Evolutionary conservation across 805 yeast genomes (phyloP).

Genomic region (Kodamaea restingae): DNA sequence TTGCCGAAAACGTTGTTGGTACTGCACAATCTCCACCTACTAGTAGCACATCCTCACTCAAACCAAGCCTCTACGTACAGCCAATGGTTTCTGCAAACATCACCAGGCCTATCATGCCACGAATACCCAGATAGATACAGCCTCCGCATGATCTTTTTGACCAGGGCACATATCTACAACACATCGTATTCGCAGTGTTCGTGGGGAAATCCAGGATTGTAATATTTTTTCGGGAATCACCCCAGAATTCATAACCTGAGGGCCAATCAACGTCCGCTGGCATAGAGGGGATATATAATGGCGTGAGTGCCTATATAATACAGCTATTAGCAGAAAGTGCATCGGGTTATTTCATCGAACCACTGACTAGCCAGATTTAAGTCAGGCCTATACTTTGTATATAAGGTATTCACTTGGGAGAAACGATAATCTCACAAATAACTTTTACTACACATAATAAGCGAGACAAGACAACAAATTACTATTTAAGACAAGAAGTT

Average conservation of each 20-base stretch:
- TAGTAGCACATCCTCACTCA: too few species aligned
- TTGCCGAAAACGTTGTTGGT: too few species aligned
- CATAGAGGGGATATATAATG: conserved; percentile 1
- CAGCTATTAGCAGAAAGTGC: not conserved
- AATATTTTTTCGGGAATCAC: conserved; percentile 7
- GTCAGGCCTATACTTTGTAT: too few species aligned
- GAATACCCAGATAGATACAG: too few species aligned
- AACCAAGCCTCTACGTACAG: too few species aligned
- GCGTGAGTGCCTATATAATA: not conserved
- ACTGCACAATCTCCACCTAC: too few species aligned
- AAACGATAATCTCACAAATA: not conserved
- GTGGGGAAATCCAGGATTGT: conserved; percentile 1
- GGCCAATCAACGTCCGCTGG: conserved; percentile 3
- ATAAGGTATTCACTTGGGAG: too few species aligned
- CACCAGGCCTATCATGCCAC: too few species aligned
- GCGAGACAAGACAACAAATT: too few species aligned
- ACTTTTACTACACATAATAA: too few species aligned
- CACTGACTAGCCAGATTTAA: not conserved
- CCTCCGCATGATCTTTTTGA: not conserved
- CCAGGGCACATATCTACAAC: conserved; percentile 1
- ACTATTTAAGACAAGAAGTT: too few species aligned
- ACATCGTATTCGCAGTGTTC: not conserved
- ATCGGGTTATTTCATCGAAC: not conserved
- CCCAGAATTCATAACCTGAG: conserved; percentile 5
- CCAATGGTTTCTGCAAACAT: too few species aligned